These are phyloP conservation scores for Thymus mandschuricus DNA, from an alignment of 257 asterid genomes.

Conservation along the genomic window DNA sequence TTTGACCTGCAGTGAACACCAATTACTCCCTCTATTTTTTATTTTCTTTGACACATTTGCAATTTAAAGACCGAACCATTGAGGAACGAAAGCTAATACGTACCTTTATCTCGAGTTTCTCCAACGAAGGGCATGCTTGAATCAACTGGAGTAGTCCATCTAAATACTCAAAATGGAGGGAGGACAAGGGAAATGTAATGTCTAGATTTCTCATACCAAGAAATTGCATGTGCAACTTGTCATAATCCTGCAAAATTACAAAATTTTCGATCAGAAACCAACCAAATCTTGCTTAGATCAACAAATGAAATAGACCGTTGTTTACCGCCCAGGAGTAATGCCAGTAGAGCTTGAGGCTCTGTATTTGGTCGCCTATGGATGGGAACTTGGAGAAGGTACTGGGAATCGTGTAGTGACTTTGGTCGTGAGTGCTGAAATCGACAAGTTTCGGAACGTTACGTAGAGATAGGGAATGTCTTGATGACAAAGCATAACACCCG, in stretches of 20 bases:
- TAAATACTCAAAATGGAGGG: too few relatives aligned
- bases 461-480: background rate
- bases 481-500: background rate
- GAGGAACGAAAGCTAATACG: too few relatives aligned
- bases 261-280: too few relatives aligned
- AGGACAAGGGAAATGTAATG: background rate
- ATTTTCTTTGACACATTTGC: too few relatives aligned
- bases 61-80: too few relatives aligned
- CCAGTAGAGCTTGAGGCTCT: background rate
- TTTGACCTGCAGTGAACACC: too few relatives aligned
- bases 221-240: background rate
- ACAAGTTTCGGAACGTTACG: conserved; percentile 7
- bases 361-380: background rate
- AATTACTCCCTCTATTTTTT: too few relatives aligned
- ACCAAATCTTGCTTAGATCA: too few relatives aligned
- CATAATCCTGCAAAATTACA: background rate
- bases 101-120: conserved; percentile 10
- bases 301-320: too few relatives aligned
- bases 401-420: too few relatives aligned
- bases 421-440: background rate
- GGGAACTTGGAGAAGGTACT: background rate
- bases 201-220: background rate
- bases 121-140: conserved; percentile 10
- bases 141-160: background rate
- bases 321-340: too few relatives aligned